Evolutionary conservation across 108 stramenopile genomes (phyloP).

Genomic region (Aurantiochytrium sp.): DNA sequence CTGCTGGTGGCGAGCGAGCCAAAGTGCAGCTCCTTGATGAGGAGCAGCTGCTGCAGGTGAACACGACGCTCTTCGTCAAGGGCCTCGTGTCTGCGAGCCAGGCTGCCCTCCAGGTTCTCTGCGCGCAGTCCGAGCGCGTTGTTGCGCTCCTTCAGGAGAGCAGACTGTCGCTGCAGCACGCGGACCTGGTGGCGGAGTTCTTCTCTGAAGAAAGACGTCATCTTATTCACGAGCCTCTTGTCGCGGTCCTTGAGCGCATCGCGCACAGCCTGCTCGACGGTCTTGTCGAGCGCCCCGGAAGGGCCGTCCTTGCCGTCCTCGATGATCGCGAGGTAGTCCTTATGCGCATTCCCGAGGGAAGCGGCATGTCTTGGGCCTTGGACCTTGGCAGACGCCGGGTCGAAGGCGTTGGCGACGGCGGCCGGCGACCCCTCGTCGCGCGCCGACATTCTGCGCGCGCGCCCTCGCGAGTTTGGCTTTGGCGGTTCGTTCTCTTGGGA

Average conservation of each 20-base stretch:
- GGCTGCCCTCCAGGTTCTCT: not conserved
- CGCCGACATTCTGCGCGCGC: no score
- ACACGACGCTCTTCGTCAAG: not conserved
- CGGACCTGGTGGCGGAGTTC: not conserved
- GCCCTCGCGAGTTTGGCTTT: no score
- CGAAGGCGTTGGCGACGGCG: no score
- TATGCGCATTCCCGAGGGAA: no score
- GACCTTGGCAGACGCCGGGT: no score
- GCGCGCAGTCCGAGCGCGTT: not conserved
- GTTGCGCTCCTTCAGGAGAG: not conserved
- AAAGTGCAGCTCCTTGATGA: not conserved
- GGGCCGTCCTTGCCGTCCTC: not conserved
- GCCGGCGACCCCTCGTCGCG: no score
- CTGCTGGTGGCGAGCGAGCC: not conserved
- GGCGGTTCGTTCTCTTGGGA: no score
- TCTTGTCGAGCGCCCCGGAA: not conserved
- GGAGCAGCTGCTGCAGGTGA: not conserved
- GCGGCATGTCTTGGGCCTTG: no score
- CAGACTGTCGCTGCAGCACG: not conserved
- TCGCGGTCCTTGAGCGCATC: not conserved
- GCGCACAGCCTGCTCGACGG: not conserved
- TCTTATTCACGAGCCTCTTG: not conserved
- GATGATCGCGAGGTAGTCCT: not conserved
- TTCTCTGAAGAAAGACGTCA: not conserved
- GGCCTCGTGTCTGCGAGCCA: not conserved